Evolutionary conservation across 441 rosid species (phyloP), one percentile per base, ranked within the genome.

Genomic region (Gossypium davidsonii): DNA sequence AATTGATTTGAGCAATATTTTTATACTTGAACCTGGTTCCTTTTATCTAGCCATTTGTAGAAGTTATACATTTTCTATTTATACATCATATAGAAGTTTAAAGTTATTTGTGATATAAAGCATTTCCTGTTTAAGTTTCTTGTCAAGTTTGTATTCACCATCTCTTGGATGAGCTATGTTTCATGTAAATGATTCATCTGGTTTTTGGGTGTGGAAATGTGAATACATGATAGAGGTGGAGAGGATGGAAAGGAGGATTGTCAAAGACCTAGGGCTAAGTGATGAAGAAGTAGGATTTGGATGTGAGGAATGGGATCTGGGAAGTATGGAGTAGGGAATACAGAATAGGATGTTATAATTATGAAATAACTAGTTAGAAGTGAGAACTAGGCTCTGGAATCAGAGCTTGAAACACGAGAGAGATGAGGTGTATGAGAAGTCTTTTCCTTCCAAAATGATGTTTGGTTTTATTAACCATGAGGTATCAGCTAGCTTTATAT

Each of bases 131-230:
- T 66, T 20, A 66, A 66, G 55, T 21, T 66, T 15, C 28, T 66
- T 46, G 56, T 46, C 20, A 44, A 65, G 18, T 65, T 66, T 66
- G 56, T 39, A 23, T 15, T 63, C 0, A 37, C 56, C 70, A 46
- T 46, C 39, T 66, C 37, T 46, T 23, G 70, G 18, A 46, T 66
- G 55, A 46, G 64, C 14, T 21, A 46, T 66, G 56, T 46, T 46
- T 66, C 70, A 46, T 46, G 39, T n/a, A 14, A 66, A 42, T 64
- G 52, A 14, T 64, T 64, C 18, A 42, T 64, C 21, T 64, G 51
- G 12, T 42, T 44, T 61, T 42, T 11, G 21, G 70, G 39, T 23
- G 6, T 44, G 56, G 70, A 46, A 46, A 3, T 46, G 49, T 44
- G 56, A 46, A 46, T 66, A 66, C 23, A 12, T 42, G 53, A 57